Evolutionary conservation across 2,329 filamentous ascomycete genomes (phyloP).

Genomic region (Rhynchosporium graminicola): DNA sequence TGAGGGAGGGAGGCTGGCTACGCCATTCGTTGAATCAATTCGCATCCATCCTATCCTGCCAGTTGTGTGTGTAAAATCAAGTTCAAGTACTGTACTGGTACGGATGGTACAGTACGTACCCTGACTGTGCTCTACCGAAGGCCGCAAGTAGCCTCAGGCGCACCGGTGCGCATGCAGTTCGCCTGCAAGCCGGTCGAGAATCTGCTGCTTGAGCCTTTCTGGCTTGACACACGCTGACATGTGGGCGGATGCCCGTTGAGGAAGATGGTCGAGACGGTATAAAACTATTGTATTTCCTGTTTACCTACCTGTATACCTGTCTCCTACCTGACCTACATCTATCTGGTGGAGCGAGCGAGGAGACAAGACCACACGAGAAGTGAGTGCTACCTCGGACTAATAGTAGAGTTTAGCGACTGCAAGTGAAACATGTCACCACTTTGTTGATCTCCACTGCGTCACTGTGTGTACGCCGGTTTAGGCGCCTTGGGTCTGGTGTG

Average conservation of each 20-base stretch:
- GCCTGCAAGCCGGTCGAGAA: conserved; percentile 23
- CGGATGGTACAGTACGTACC: too few relatives aligned
- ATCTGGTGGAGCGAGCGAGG: not conserved
- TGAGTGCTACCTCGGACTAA: not conserved
- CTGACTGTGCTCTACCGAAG: too few relatives aligned
- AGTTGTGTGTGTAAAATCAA: too few relatives aligned
- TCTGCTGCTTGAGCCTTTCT: conserved; percentile 10
- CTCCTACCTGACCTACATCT: not conserved
- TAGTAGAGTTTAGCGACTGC: conserved; percentile 5
- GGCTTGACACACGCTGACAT: conserved; percentile 18
- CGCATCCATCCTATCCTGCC: too few relatives aligned
- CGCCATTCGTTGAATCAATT: too few relatives aligned
- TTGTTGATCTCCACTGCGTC: conserved; percentile 12
- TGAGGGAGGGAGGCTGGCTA: too few relatives aligned
- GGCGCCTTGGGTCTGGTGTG: not conserved
- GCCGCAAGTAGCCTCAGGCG: too few relatives aligned
- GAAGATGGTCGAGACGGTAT: too few relatives aligned
- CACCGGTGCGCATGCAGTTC: conserved; percentile 19
- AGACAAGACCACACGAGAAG: not conserved
- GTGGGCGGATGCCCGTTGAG: not conserved
- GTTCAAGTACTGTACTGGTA: too few relatives aligned
- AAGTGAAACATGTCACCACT: conserved; percentile 14
- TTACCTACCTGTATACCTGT: too few relatives aligned
- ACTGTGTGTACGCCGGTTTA: not conserved
- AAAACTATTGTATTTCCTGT: too few relatives aligned